phyloP scores from a whole-genome alignment of 176 grass and related monocot genomes.

The Carex scoparia region DNA sequence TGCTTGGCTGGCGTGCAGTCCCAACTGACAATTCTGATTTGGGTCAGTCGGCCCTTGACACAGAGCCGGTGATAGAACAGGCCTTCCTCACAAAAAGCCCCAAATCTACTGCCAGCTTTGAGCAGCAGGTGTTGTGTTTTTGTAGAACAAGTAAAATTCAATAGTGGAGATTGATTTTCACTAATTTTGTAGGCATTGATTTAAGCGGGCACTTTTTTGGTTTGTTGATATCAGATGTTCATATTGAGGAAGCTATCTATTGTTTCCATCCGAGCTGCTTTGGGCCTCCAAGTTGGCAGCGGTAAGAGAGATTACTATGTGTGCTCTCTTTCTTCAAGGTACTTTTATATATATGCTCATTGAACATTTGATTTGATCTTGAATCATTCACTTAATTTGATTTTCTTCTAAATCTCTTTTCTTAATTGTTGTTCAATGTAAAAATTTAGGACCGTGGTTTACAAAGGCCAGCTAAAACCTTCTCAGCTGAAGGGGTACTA shows the following conservation, averaged over 20 bases:
- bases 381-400: not conserved
- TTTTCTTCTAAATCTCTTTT: not conserved
- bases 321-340: conserved; percentile 98
- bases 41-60: conserved; percentile 65
- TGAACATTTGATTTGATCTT: not conserved
- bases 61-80: conserved; percentile 82
- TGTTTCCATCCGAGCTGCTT: conserved; percentile 48
- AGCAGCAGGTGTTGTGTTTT: conserved; percentile 61
- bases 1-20: conserved; percentile 90
- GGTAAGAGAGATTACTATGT: conserved; percentile 78
- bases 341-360: conserved; percentile 20
- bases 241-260: conserved; percentile 83
- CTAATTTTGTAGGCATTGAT: not conserved
- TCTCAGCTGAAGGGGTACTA: conserved; percentile 81
- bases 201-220: conserved; percentile 21
- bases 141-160: not conserved
- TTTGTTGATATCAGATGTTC: conserved; percentile 46
- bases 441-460: conserved; percentile 81
- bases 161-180: not conserved
- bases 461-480: conserved; percentile 94
- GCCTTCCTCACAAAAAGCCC: conserved; percentile 73
- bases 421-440: conserved; percentile 14
- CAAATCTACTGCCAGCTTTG: conserved; percentile 49
- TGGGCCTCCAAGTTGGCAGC: conserved; percentile 57
- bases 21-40: conserved; percentile 83